These are phyloP conservation scores for Exophiala sp. DNA, from an alignment of 2,329 filamentous ascomycete genomes.

Conservation along the genomic window DNA sequence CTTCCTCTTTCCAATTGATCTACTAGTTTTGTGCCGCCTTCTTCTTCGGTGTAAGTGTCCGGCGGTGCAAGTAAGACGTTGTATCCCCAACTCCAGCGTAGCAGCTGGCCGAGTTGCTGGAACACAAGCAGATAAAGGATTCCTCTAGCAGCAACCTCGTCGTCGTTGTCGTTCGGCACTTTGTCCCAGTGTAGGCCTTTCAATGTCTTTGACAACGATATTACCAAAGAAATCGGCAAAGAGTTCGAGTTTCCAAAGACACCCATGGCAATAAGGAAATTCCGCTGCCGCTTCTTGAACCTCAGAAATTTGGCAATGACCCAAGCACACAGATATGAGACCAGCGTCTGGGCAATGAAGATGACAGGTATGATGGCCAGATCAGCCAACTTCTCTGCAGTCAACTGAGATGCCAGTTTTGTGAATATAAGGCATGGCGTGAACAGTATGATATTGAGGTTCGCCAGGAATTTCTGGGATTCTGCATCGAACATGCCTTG, in stretches of 20 bases:
- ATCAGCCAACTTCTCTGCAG: constrained; percentile 80
- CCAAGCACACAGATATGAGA: constrained; percentile 74
- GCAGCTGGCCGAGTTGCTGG: constrained; percentile 90
- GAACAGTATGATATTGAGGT: constrained; percentile 92
- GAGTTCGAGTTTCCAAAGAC: constrained; percentile 98
- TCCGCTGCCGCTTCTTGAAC: constrained; percentile 77
- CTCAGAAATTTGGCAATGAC: constrained; percentile 67
- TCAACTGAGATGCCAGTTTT: constrained; percentile 91
- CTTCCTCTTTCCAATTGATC: constrained; percentile 37
- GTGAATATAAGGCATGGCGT: constrained; percentile 97
- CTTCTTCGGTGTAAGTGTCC: constrained; percentile 47
- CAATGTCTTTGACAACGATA: constrained; percentile 88
- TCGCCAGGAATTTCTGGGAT: constrained; percentile 92
- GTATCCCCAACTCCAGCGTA: constrained; percentile 98
- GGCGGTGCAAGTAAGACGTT: constrained; percentile 87
- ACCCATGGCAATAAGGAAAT: constrained; percentile 96
- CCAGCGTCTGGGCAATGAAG: constrained; percentile 77
- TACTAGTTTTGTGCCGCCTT: constrained; percentile 35
- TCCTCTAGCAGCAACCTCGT: constrained; percentile 86
- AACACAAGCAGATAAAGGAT: constrained; percentile 96
- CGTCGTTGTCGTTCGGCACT: constrained; percentile 86
- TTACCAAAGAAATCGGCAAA: constrained; percentile 88
- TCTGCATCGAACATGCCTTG: constrained; percentile 92
- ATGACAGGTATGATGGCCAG: constrained; percentile 93
- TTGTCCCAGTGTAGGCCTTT: constrained; percentile 89